These are phyloP conservation scores for Pythium chondricola DNA, from an alignment of 352 stramenopile genomes.

Conservation along the genomic window DNA sequence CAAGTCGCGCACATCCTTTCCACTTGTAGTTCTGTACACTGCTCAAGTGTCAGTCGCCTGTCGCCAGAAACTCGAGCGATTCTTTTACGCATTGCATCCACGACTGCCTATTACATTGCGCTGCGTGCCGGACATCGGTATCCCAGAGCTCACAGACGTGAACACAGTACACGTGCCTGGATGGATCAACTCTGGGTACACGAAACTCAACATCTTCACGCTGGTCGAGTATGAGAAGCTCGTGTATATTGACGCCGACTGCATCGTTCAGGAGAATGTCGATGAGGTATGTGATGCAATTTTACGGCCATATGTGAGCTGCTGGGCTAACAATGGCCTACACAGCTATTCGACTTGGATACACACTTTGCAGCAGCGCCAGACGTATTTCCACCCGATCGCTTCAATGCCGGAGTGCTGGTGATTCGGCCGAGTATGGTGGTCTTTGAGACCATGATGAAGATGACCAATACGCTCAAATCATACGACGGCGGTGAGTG, in stretches of 20 bases:
- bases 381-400: conserved; percentile 79
- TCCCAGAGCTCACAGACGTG: conserved; percentile 14
- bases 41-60: conserved; percentile 20
- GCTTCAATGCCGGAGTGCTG: conserved; percentile 81
- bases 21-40: conserved; percentile 29
- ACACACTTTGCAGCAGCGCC: conserved; percentile 71
- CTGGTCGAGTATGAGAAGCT: conserved; percentile 74
- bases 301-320: no score
- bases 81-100: conserved; percentile 9
- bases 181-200: conserved; percentile 40
- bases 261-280: conserved; percentile 67
- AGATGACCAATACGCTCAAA: conserved; percentile 24
- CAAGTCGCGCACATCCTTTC: conserved; percentile 6
- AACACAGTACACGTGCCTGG: conserved; percentile 24
- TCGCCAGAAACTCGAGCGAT: conserved; percentile 19
- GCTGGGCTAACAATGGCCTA: no score
- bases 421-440: conserved; percentile 44
- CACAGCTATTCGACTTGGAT: conserved; percentile 38
- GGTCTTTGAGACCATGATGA: conserved; percentile 54
- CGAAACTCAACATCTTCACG: conserved; percentile 42
- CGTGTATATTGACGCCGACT: conserved; percentile 83
- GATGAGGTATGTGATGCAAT: conserved; percentile 50
- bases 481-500: conserved; percentile 61
- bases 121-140: conserved; percentile 23
- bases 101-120: conserved; percentile 11